Percentiles rank a stretch among this genome's conserved stretches.
These are phyloP conservation scores for Trichoderma sp. DNA, from an alignment of 2,329 filamentous ascomycete species.

Conservation along the genomic window DNA sequence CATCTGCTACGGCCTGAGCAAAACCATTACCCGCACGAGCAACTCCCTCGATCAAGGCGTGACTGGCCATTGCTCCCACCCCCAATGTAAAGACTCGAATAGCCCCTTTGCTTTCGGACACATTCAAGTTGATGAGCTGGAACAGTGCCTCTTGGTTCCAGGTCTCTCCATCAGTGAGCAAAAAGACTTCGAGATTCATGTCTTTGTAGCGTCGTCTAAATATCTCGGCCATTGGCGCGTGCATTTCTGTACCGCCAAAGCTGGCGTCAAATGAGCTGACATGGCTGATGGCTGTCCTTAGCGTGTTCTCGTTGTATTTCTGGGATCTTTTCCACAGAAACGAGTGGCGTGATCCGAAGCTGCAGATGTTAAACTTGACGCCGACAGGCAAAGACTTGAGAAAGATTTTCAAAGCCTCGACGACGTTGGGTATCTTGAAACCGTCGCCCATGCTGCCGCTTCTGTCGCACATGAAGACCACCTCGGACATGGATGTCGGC, in stretches of 20 bases:
- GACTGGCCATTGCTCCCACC: constrained; percentile 53
- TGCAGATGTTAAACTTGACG: constrained; percentile 70
- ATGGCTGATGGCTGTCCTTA: constrained; percentile 47
- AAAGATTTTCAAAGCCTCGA: constrained; percentile 61
- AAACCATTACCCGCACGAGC: constrained; percentile 59
- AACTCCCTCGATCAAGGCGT: constrained; percentile 56
- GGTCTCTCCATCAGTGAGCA: constrained; percentile 60
- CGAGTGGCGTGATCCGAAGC: constrained; percentile 55
- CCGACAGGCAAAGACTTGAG: constrained; percentile 66
- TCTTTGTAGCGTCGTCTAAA: constrained; percentile 47
- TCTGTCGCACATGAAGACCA: constrained; percentile 73
- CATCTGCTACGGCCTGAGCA: constrained; percentile 60
- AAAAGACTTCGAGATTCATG: constrained; percentile 55
- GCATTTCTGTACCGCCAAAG: constrained; percentile 58
- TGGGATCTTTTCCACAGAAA: constrained; percentile 54
- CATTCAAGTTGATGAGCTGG: constrained; percentile 45
- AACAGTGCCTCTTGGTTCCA: constrained; percentile 51
- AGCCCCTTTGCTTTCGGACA: constrained; percentile 43
- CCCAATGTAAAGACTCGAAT: constrained; percentile 58
- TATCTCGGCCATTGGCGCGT: constrained; percentile 46
- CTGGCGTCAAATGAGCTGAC: constrained; percentile 47
- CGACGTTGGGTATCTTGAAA: constrained; percentile 54
- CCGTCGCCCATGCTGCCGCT: constrained; percentile 63
- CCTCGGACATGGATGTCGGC: constrained; percentile 56
- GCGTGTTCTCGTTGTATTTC: constrained; percentile 47